Evolutionary conservation across 345 rosid genomes (phyloP).

Genomic region (Kernera saxatilis): DNA sequence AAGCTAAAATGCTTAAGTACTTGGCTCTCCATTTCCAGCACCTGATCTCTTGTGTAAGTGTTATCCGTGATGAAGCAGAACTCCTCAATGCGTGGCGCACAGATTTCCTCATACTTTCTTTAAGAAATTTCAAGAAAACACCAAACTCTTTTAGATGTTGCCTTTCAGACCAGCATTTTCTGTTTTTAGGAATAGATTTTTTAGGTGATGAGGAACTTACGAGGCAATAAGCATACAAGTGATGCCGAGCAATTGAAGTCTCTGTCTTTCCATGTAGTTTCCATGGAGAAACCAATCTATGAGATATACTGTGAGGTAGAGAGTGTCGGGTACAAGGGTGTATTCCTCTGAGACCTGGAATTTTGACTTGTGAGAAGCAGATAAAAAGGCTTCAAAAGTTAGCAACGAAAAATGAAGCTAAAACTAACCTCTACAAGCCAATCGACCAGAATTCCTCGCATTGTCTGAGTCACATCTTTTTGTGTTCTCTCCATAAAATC

Average conservation of each 20-base stretch:
- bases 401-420: background rate
- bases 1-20: slow-evolving; percentile 67
- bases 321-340: slow-evolving; percentile 78
- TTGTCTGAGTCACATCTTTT: slow-evolving; percentile 68
- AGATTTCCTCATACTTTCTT: slow-evolving; percentile 90
- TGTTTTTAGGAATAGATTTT: background rate
- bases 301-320: slow-evolving; percentile 74
- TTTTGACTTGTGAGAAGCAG: background rate
- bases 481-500: slow-evolving; percentile 68
- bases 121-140: slow-evolving; percentile 4
- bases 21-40: slow-evolving; percentile 62
- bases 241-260: slow-evolving; percentile 90
- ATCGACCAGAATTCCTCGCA: slow-evolving; percentile 87
- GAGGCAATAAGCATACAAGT: slow-evolving; percentile 94
- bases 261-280: slow-evolving; percentile 61
- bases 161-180: background rate
- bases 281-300: slow-evolving; percentile 75
- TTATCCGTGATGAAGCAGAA: slow-evolving; percentile 91
- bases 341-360: slow-evolving; percentile 91
- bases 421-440: slow-evolving; percentile 97
- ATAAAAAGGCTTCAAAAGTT: background rate
- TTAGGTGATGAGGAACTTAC: slow-evolving; percentile 46
- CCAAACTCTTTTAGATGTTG: slow-evolving; percentile 8
- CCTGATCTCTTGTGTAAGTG: slow-evolving; percentile 72
- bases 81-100: slow-evolving; percentile 80